Percentiles rank a stretch among this genome's conserved stretches.
Evolutionary conservation across 345 rosid genomes (phyloP).

Genomic region (Corchorus capsularis): DNA sequence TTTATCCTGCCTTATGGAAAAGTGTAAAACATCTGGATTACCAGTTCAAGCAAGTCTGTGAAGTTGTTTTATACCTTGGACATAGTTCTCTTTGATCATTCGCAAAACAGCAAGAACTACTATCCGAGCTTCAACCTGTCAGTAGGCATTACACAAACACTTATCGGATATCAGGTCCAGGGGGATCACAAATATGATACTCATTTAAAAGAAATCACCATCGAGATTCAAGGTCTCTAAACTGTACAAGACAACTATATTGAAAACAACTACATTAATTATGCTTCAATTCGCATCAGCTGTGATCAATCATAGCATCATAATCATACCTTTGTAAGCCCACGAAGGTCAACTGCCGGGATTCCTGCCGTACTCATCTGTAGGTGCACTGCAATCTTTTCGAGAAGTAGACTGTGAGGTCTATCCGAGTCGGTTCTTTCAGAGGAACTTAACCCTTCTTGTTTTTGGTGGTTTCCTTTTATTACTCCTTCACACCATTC

Average conservation of each 20-base stretch:
- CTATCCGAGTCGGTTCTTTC: conserved; percentile 43
- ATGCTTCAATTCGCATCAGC: conserved; percentile 1
- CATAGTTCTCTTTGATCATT: conserved; percentile 84
- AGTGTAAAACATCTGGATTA: not conserved
- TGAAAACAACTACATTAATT: not conserved
- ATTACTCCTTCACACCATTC: conserved; percentile 98
- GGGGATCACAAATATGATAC: not conserved
- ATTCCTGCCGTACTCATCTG: conserved; percentile 55
- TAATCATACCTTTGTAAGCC: conserved; percentile 64
- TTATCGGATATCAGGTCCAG: conserved; percentile 13
- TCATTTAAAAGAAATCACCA: not conserved
- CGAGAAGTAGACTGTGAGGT: conserved; percentile 66
- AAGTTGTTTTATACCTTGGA: conserved; percentile 42
- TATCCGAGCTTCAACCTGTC: conserved; percentile 91
- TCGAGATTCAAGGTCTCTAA: conserved; percentile 6
- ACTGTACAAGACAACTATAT: not conserved
- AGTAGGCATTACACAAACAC: conserved; percentile 25
- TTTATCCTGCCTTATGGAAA: not conserved
- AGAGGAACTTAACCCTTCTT: conserved; percentile 33
- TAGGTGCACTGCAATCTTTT: conserved; percentile 76
- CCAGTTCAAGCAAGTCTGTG: not conserved
- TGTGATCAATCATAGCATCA: not conserved
- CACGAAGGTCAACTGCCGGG: conserved; percentile 74
- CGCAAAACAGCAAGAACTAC: conserved; percentile 85
- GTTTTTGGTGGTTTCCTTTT: conserved; percentile 46